phyloP scores from a whole-genome alignment of 768 basidiomycete species.

The Termitomyces sp. region DNA sequence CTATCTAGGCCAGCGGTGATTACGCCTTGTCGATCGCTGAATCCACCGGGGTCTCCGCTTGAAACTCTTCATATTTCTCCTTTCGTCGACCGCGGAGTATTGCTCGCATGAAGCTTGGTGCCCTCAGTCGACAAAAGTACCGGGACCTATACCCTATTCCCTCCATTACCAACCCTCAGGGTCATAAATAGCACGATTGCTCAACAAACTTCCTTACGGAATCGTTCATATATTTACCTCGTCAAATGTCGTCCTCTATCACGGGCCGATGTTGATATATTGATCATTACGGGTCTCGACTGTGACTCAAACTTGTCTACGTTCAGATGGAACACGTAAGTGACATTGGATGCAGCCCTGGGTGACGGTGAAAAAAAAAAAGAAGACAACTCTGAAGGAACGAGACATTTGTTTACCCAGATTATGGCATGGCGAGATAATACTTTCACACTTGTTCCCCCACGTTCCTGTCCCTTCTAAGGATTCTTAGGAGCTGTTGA shows the following conservation, averaged over 20 bases:
- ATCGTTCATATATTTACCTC: background rate
- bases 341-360: background rate
- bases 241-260: background rate
- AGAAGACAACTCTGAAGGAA: background rate
- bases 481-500: background rate
- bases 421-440: background rate
- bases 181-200: background rate
- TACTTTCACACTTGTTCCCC: background rate
- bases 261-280: background rate
- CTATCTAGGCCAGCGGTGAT: slow-evolving; percentile 24
- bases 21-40: background rate
- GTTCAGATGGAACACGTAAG: background rate
- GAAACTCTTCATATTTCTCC: background rate
- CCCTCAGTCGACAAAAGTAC: background rate
- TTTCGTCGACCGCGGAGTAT: background rate
- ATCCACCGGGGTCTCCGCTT: background rate
- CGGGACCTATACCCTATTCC: background rate
- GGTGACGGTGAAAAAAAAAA: background rate
- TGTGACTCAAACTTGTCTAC: background rate
- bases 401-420: background rate
- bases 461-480: background rate
- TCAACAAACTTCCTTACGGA: background rate
- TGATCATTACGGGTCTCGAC: background rate
- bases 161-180: background rate
- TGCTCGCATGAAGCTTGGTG: too few relatives aligned